Percentiles rank a stretch among this genome's conserved stretches.
Conservation (phyloP, 2,329 filamentous ascomycete species). For the Fusarium illudens region DNA sequence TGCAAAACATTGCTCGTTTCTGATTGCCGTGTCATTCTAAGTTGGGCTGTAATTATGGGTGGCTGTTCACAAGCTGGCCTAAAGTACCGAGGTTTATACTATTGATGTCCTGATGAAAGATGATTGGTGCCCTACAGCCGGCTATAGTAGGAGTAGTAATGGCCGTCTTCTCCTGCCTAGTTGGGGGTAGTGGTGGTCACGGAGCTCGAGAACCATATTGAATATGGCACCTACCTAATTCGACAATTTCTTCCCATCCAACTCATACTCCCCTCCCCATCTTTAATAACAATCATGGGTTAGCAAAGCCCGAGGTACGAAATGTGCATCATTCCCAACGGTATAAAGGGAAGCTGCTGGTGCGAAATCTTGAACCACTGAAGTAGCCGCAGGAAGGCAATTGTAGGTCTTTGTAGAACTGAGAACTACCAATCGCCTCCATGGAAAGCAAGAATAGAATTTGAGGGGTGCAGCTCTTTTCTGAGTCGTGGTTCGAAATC, state of each 20-base stretch:
- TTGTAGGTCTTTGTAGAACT: slow-evolving; percentile 17
- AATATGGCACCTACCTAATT: not conserved
- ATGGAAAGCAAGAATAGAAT: slow-evolving; percentile 17
- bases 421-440: slow-evolving; percentile 6
- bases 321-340: slow-evolving; percentile 41
- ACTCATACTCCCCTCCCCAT: not conserved
- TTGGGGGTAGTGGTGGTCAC: not conserved
- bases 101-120: not conserved
- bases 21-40: not conserved
- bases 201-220: not conserved
- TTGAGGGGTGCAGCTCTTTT: not conserved
- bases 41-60: not conserved
- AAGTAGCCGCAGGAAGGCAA: slow-evolving; percentile 33
- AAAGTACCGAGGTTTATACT: not conserved
- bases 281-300: not conserved
- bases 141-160: not conserved
- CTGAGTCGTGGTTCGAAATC: not conserved
- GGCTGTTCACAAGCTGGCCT: not conserved
- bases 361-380: slow-evolving; percentile 28
- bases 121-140: not conserved
- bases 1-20: no score
- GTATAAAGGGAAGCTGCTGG: slow-evolving; percentile 30
- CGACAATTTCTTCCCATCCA: not conserved
- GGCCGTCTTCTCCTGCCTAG: not conserved
- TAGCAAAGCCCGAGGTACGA: slow-evolving; percentile 24